Evolutionary conservation across 2,329 filamentous ascomycete genomes (phyloP).

Genomic region (Beauveria sp.): DNA sequence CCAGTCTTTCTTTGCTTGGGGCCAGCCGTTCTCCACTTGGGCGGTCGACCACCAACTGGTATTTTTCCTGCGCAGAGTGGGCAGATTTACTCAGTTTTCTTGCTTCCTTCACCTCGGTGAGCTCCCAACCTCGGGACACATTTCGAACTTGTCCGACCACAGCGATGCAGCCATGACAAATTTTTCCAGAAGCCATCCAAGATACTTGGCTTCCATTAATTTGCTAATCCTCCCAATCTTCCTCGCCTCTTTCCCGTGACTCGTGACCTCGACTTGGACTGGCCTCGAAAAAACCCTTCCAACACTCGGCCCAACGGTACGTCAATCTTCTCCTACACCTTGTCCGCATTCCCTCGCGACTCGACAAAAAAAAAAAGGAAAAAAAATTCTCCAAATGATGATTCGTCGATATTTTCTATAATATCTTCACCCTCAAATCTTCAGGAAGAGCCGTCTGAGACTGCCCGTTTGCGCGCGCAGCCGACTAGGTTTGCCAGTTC

Average conservation of each 20-base stretch:
- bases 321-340: background rate
- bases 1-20: background rate
- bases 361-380: background rate
- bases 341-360: background rate
- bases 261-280: background rate
- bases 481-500: constrained; percentile 11
- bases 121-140: background rate
- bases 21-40: background rate
- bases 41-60: background rate
- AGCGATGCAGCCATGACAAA: background rate
- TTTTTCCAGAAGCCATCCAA: background rate
- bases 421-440: constrained; percentile 27
- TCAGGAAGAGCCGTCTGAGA: constrained; percentile 43
- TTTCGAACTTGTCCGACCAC: background rate
- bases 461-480: constrained; percentile 13
- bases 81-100: background rate
- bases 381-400: constrained; percentile 30
- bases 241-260: background rate
- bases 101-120: background rate
- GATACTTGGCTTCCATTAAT: background rate
- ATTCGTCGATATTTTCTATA: constrained; percentile 21
- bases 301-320: constrained; percentile 12
- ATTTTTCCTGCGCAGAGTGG: background rate
- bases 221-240: too few relatives aligned
- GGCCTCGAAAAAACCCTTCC: background rate